A percentile compares a stretch with the other conserved stretches of the same genome.
These are phyloP conservation scores for Hanseniaspora taiwanica DNA, from an alignment of 805 yeast species.

Conservation along the genomic window DNA sequence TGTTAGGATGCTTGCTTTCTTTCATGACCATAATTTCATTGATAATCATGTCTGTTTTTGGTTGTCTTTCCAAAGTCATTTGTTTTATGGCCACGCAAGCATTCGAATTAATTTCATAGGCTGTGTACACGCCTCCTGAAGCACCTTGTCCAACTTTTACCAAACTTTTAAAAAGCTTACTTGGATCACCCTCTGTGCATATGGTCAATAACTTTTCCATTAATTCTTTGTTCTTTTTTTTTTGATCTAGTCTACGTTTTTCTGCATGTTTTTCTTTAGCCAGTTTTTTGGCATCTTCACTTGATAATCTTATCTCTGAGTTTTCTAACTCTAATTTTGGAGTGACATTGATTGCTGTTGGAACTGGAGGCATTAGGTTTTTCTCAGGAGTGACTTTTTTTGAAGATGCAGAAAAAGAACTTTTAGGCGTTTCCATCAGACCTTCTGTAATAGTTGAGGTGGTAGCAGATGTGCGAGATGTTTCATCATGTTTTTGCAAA, in stretches of 20 bases:
- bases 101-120: constrained; percentile 44
- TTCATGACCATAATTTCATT: constrained; percentile 95
- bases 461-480: constrained; percentile 4
- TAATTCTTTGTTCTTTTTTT: constrained; percentile 66
- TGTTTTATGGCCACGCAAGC: constrained; percentile 85
- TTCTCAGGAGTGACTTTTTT: constrained; percentile 1
- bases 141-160: constrained; percentile 96
- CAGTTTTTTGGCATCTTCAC: constrained; percentile 15
- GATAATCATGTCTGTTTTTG: constrained; percentile 86
- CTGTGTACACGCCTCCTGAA: constrained; percentile 91
- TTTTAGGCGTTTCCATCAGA: constrained; percentile 4
- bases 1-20: constrained; percentile 77
- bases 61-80: constrained; percentile 90
- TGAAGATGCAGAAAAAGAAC: background rate
- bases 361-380: constrained; percentile 12
- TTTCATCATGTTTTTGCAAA: constrained; percentile 1
- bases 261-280: constrained; percentile 36
- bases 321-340: constrained; percentile 3
- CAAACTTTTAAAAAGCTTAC: constrained; percentile 48
- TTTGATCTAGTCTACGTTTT: constrained; percentile 35
- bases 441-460: constrained; percentile 13
- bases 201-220: constrained; percentile 61
- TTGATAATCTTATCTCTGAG: constrained; percentile 4
- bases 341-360: constrained; percentile 9
- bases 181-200: constrained; percentile 80